Evolutionary conservation across 106 monocot genomes (phyloP).

Genomic region (Iris macrosiphon): DNA sequence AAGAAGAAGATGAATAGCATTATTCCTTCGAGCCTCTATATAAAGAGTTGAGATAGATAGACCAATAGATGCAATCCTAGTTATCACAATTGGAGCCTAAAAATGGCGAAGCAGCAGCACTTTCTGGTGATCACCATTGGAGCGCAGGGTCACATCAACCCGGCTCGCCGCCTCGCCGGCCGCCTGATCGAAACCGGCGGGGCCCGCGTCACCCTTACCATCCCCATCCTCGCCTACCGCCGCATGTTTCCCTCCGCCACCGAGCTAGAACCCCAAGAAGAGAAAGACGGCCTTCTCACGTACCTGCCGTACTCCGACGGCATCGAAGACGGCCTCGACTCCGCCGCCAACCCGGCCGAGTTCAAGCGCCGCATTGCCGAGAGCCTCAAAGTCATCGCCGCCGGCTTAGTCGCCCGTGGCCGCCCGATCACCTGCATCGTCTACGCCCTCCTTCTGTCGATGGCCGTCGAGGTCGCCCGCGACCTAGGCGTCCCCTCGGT

Average conservation of each 20-base stretch:
- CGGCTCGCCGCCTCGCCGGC: too few relatives aligned
- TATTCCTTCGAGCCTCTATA: too few relatives aligned
- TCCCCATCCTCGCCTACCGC: neutral
- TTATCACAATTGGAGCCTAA: too few relatives aligned
- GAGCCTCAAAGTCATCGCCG: slow-evolving; percentile 8
- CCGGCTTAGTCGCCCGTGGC: slow-evolving; percentile 5
- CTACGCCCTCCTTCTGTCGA: slow-evolving; percentile 22
- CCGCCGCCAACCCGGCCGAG: neutral
- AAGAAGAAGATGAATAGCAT: too few relatives aligned
- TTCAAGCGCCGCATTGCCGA: slow-evolving; percentile 1
- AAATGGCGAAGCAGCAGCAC: too few relatives aligned
- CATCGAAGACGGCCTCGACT: slow-evolving; percentile 12
- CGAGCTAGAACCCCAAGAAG: neutral
- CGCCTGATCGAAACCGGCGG: too few relatives aligned
- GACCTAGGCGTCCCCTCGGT: slow-evolving; percentile 23
- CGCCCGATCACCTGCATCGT: slow-evolving; percentile 30
- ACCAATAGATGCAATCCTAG: too few relatives aligned
- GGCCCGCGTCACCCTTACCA: slow-evolving; percentile 9
- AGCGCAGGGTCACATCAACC: too few relatives aligned
- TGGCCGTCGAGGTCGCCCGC: slow-evolving; percentile 22
- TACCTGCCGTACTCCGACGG: slow-evolving; percentile 36
- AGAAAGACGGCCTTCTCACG: slow-evolving; percentile 10
- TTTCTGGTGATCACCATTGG: too few relatives aligned
- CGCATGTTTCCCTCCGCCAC: slow-evolving; percentile 4
- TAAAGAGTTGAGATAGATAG: too few relatives aligned